phyloP scores from a whole-genome alignment of 345 rosid genomes.

The Eucalyptus guilfoylei region DNA sequence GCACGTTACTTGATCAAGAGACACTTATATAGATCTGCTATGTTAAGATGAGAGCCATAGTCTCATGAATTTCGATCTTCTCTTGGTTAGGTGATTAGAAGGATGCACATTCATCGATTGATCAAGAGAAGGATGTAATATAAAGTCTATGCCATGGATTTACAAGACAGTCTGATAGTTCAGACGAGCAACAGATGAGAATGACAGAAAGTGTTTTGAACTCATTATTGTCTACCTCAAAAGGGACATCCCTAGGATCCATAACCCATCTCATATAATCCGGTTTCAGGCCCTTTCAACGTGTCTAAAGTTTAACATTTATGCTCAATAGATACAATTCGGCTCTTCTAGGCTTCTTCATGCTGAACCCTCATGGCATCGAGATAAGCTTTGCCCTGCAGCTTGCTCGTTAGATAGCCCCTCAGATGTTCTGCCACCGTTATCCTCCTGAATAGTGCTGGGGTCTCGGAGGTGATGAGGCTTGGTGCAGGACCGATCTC shows the following conservation, averaged over 20 bases:
- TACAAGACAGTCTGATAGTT: not conserved
- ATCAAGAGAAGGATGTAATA: not conserved
- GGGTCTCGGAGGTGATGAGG: not conserved
- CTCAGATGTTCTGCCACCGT: not conserved
- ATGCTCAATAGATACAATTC: not conserved
- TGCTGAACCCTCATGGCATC: slow-evolving; percentile 4
- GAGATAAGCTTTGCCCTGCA: not conserved
- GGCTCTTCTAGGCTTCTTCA: not conserved
- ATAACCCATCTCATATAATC: not conserved
- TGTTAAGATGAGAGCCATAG: not conserved
- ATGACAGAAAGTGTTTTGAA: not conserved
- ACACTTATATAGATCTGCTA: not conserved
- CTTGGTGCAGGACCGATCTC: not conserved
- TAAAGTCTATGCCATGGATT: not conserved
- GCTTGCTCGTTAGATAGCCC: not conserved
- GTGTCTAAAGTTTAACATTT: not conserved
- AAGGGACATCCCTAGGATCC: not conserved
- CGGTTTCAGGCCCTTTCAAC: not conserved
- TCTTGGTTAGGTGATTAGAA: not conserved
- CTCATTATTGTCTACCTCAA: not conserved
- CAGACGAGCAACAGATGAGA: not conserved
- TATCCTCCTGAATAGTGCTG: not conserved
- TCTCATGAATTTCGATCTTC: not conserved
- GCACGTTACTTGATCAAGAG: not conserved
- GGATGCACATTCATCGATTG: not conserved